Evolutionary conservation across 257 asterid species (phyloP).

Genomic region (Eucommia ulmoides): DNA sequence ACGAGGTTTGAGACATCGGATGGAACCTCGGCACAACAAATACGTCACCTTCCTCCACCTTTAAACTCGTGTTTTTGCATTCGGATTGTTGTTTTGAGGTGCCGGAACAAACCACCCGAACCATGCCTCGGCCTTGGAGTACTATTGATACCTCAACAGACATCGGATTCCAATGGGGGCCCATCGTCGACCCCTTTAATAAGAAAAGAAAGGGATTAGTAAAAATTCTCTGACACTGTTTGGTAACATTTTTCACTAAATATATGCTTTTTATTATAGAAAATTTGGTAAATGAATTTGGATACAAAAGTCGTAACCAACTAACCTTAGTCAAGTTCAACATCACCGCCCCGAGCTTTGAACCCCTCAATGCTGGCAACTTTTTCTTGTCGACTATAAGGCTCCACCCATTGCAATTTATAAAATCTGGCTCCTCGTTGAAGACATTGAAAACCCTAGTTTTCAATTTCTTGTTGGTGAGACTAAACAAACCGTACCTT

Average conservation of each 20-base stretch:
- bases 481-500: too few relatives aligned
- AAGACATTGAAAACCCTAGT: constrained; percentile 39
- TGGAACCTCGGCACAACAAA: constrained; percentile 60
- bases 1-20: constrained; percentile 82
- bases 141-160: constrained; percentile 58
- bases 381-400: constrained; percentile 42
- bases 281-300: background rate
- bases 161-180: constrained; percentile 89
- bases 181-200: constrained; percentile 85
- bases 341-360: constrained; percentile 54
- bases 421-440: constrained; percentile 50
- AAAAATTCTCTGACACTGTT: background rate
- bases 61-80: constrained; percentile 34
- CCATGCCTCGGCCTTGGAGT: constrained; percentile 58
- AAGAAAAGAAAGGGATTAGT: background rate
- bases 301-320: constrained; percentile 25
- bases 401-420: constrained; percentile 89
- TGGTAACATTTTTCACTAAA: too few relatives aligned
- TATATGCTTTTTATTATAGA: background rate
- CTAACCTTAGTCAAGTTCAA: constrained; percentile 69
- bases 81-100: constrained; percentile 6
- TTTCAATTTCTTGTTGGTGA: constrained; percentile 22
- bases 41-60: constrained; percentile 55
- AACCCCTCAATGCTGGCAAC: constrained; percentile 28
- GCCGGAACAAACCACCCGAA: constrained; percentile 43